Percentiles rank a stretch among this genome's conserved stretches.
Evolutionary conservation across 2,329 filamentous ascomycete genomes (phyloP).

Genomic region (Colletotrichum simmondsii): DNA sequence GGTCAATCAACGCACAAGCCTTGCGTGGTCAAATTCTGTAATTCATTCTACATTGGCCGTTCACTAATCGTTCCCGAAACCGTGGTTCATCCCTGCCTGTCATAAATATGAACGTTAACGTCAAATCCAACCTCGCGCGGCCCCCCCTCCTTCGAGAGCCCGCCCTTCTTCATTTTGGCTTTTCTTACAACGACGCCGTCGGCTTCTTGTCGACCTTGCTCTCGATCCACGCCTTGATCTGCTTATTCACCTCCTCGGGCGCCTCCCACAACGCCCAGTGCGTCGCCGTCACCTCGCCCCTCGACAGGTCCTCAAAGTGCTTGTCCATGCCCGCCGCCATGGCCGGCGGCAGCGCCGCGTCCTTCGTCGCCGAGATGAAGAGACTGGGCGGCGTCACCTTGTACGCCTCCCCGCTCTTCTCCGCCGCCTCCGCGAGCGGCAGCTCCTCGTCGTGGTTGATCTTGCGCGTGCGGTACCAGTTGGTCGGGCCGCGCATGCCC

Average conservation of each 20-base stretch:
- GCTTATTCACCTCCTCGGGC: slow-evolving; percentile 74
- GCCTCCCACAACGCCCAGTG: slow-evolving; percentile 90
- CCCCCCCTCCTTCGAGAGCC: background rate
- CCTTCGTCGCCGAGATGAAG: slow-evolving; percentile 78
- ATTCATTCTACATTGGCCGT: background rate
- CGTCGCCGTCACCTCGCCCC: slow-evolving; percentile 71
- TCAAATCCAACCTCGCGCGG: background rate
- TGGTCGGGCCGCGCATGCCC: slow-evolving; percentile 82
- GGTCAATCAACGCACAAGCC: background rate
- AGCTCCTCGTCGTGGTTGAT: slow-evolving; percentile 83
- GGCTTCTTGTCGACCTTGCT: slow-evolving; percentile 33
- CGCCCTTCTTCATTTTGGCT: background rate
- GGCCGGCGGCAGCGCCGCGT: slow-evolving; percentile 77
- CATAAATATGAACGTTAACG: background rate
- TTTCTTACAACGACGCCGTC: slow-evolving; percentile 24
- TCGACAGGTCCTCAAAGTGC: slow-evolving; percentile 72
- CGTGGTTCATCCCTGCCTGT: background rate
- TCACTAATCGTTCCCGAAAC: background rate
- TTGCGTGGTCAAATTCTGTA: background rate
- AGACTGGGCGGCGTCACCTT: slow-evolving; percentile 73
- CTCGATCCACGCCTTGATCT: slow-evolving; percentile 76
- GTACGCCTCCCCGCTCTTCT: slow-evolving; percentile 37
- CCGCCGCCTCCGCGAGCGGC: slow-evolving; percentile 65
- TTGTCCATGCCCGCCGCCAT: slow-evolving; percentile 80
- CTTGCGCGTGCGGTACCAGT: slow-evolving; percentile 85